These are phyloP conservation scores for Aspergillus bridgeri DNA, from an alignment of 495 filamentous ascomycete species.

Conservation along the genomic window DNA sequence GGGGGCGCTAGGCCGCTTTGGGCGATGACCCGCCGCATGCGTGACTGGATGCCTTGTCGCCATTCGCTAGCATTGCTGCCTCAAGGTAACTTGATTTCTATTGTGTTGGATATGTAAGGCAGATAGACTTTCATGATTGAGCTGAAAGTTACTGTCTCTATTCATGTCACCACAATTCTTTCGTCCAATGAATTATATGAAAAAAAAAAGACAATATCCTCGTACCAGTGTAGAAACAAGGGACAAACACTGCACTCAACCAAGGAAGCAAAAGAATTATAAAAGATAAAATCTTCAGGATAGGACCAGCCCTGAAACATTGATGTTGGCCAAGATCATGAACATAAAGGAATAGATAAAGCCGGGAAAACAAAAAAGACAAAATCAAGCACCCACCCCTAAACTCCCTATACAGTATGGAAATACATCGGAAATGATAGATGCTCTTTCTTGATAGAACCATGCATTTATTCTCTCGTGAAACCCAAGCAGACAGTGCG, in stretches of 20 bases:
- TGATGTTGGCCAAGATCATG: not conserved
- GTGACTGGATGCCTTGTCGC: not conserved
- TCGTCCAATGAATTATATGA: not conserved
- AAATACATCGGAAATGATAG: constrained; percentile 2
- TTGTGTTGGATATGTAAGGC: no score
- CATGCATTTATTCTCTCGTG: not conserved
- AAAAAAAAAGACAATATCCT: not conserved
- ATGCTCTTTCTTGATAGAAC: constrained; percentile 1
- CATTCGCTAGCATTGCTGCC: not conserved
- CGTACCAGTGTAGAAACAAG: not conserved
- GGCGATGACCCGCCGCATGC: not conserved
- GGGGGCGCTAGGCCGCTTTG: constrained; percentile 15
- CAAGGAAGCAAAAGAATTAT: not conserved
- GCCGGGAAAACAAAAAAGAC: not conserved
- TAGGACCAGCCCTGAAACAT: not conserved
- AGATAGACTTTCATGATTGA: no score
- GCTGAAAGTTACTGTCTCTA: not conserved
- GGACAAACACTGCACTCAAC: not conserved
- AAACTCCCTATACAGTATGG: constrained; percentile 15
- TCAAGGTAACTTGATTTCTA: not conserved
- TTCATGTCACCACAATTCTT: not conserved
- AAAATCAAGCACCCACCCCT: constrained; percentile 13
- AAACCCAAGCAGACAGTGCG: not conserved
- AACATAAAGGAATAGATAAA: no score
- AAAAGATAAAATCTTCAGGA: not conserved